Base-by-base conservation (phyloP, 306 rosid genomes). In the Cicer yamashitae region DNA sequence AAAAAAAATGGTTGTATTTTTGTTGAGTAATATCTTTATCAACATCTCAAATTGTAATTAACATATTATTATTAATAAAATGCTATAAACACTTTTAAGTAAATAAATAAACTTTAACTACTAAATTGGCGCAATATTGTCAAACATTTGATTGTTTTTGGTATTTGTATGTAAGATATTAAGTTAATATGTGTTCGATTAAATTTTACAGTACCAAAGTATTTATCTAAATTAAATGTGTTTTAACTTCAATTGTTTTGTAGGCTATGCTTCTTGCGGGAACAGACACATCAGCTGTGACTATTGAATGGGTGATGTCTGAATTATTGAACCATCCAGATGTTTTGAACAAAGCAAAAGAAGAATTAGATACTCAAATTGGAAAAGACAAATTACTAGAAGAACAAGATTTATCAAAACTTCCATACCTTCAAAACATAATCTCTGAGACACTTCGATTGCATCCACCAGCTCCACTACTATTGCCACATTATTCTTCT, bases 211-310 rank as follows among this genome's bases (percentile, higher is more conserved):
- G n/a, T 22, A 22, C 30, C 30, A 22, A 17, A 22, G 30, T 22
- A 22, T 22, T 22, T 22, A 41, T 22, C 30, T 22, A 22, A 8
- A 6, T 41, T 41, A 8, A 6, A 8, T 6, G 46, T 6, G 0
- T 7, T 22, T 63, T 38, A 41, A 41, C 1, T 6, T 41, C 10
- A 67, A 25, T 34, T 13, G 54, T 3, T 3, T 75, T 56, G 11
- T 14, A 77, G 81, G 61, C 61, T 14, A 77, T 77, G 75, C 81
- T 77, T 10, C 30, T 77, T 0, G 81, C 75, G 3, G 81, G 81
- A 56, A 77, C 81, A 45, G 75, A 68, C 43, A 77, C 81, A 8
- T 34, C 81, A 44, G 81, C 75, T 0, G 53, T 68, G 18, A 7
- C 70, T 0, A 67, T 68, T 17, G 81, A 77, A 34, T 77, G 81